Conservation (phyloP, 495 filamentous ascomycete species). For the Penicillium dipodomyicola region DNA sequence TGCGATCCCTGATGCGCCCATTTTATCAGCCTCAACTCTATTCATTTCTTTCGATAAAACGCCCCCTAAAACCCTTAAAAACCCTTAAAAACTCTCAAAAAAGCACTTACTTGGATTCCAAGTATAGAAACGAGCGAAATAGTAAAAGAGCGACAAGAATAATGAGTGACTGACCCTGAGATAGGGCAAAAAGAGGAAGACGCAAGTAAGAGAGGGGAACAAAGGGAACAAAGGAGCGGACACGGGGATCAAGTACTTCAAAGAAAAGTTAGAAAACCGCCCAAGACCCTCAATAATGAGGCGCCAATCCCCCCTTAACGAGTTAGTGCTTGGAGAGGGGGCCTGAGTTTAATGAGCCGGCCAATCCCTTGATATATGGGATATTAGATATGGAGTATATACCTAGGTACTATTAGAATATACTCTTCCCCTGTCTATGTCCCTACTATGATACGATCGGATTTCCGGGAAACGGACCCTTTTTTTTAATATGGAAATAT, state of each 20-base stretch:
- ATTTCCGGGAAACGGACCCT: too few species aligned
- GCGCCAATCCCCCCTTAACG: constrained; percentile 5
- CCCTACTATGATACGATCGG: constrained; percentile 12
- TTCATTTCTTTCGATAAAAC: not conserved
- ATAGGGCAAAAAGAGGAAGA: constrained; percentile 16
- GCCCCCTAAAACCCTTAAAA: not conserved
- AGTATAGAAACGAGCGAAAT: constrained; percentile 5
- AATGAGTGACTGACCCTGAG: constrained; percentile 20
- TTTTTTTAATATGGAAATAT: too few species aligned
- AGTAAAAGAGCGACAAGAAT: constrained; percentile 10
- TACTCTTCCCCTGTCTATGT: not conserved
- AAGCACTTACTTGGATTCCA: not conserved
- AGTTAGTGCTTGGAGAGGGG: constrained; percentile 9
- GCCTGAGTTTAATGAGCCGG: constrained; percentile 13
- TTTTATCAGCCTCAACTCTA: constrained; percentile 7
- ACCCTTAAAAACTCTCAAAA: too few species aligned
- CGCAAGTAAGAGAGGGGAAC: not conserved
- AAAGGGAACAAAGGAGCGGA: constrained; percentile 9
- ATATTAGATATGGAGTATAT: constrained; percentile 8
- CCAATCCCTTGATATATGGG: constrained; percentile 19
- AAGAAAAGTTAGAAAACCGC: not conserved
- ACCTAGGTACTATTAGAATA: not conserved
- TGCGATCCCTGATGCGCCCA: not conserved
- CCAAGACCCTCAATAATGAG: not conserved
- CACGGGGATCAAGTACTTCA: constrained; percentile 26